Evolutionary conservation across 2,329 filamentous ascomycete species (phyloP), one percentile per base, ranked within the genome.

Genomic region (Pseudogymnoascus verrucosus): DNA sequence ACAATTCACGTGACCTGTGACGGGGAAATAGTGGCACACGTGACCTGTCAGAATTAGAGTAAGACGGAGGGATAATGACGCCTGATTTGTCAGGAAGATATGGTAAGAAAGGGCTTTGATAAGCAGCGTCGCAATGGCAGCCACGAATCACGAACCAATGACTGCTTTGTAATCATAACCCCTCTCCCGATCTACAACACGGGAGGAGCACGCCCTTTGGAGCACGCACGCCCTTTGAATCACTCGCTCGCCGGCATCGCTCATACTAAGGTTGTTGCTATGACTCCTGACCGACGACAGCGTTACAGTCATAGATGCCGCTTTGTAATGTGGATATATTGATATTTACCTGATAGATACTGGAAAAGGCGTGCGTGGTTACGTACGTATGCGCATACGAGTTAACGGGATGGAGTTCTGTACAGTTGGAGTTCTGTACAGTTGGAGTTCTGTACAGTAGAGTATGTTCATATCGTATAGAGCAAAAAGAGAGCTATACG

Each of bases 31-130:
- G 7, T 4, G 8, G 1, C 5, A 2, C 42, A 47, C 21, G 42
- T 47, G 42, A 47, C 14, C 47, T 31, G 47, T 31, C 47, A 57
- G 12, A 21, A 57, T 4, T 34, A 3, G 5, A 3, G 51, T 57
- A 34, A 34, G 51, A 57, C 51, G 28, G 51, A 34, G 51, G 51
- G n/a, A 57, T 57, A 57, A 19, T 34, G 47, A 57, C 12, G 28
- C 47, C 47, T 57, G n/a, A 57, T 57, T 57, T 57, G 47, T 57
- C 51, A 57, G 47, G 23, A 31, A 54, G 23, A 54, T n/a, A 16
- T 54, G 47, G 23, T 54, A 54, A 54, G 47, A 16, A 31, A 42
- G 10, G 8, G 39, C 10, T 34, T 34, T 12, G 31, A 12, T 34
- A 34, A 34, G 51, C 16, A 57, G 28, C 16, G 28, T 57, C 28